These are phyloP conservation scores for Populus hybrid DNA, from an alignment of 441 rosid genomes.

Conservation along the genomic window DNA sequence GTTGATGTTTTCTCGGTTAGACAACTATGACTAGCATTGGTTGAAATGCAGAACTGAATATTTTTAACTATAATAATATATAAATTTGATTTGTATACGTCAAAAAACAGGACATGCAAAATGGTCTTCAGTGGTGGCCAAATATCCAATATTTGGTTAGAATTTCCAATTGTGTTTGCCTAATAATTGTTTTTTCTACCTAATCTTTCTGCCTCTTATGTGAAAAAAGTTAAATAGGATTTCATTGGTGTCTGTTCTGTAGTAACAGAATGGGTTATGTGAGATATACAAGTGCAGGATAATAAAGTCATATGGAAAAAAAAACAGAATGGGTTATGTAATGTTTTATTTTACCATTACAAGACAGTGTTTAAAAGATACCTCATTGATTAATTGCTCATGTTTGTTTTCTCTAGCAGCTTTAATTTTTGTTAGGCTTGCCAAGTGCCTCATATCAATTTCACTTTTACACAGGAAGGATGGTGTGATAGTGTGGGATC, in stretches of 20 bases:
- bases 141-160: background rate
- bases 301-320: background rate
- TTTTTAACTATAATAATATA: background rate
- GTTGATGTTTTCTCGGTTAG: background rate
- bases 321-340: no score
- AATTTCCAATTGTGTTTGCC: background rate
- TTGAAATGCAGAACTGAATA: background rate
- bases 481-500: constrained; percentile 98
- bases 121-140: background rate
- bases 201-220: background rate
- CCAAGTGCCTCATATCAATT: constrained; percentile 21
- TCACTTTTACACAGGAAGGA: constrained; percentile 63
- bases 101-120: background rate
- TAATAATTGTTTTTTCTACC: background rate
- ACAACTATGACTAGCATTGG: background rate
- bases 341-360: background rate
- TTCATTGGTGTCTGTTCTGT: background rate
- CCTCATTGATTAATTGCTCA: background rate
- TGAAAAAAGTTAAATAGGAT: background rate
- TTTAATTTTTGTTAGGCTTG: constrained; percentile 14
- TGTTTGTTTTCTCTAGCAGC: background rate
- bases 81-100: background rate
- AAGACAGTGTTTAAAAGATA: background rate
- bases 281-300: background rate
- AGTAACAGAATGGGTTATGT: background rate